A percentile compares a stretch with the other conserved stretches of the same genome.
phyloP scores from a whole-genome alignment of 257 asterid species.

The Solanum etuberosum region DNA sequence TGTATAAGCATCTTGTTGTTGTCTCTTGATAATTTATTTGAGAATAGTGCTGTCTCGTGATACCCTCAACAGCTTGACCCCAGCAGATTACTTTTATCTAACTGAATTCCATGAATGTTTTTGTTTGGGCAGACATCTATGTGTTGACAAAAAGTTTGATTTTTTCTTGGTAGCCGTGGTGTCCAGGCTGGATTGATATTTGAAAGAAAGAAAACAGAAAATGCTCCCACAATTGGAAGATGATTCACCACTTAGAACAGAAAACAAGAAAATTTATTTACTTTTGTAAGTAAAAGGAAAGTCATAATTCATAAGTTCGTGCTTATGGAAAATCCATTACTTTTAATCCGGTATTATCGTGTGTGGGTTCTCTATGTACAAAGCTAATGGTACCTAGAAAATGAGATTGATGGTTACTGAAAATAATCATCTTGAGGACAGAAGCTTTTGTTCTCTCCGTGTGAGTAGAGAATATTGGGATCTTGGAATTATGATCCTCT shows the following conservation, averaged over 20 bases:
- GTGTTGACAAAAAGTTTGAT: neutral
- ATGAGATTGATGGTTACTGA: neutral
- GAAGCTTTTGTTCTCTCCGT: neutral
- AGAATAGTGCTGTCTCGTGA: neutral
- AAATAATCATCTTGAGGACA: neutral
- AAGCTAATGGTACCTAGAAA: neutral
- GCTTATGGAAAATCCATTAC: neutral
- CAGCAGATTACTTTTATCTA: neutral
- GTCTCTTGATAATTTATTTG: neutral
- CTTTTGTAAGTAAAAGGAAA: neutral
- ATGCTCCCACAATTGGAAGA: neutral
- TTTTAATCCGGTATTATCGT: neutral
- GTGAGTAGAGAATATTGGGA: neutral
- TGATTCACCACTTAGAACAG: neutral
- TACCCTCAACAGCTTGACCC: neutral
- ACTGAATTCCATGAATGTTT: neutral
- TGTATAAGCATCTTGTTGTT: neutral
- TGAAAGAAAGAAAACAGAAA: neutral
- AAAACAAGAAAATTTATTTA: neutral
- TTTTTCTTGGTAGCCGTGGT: neutral
- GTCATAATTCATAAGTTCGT: neutral
- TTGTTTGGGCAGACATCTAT: neutral
- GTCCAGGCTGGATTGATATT: neutral
- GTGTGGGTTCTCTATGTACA: neutral
- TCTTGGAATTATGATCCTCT: neutral